A percentile compares a stretch with the other conserved stretches of the same genome.
phyloP scores from a whole-genome alignment of 2,329 filamentous ascomycete genomes.

The Colletotrichum magnum region DNA sequence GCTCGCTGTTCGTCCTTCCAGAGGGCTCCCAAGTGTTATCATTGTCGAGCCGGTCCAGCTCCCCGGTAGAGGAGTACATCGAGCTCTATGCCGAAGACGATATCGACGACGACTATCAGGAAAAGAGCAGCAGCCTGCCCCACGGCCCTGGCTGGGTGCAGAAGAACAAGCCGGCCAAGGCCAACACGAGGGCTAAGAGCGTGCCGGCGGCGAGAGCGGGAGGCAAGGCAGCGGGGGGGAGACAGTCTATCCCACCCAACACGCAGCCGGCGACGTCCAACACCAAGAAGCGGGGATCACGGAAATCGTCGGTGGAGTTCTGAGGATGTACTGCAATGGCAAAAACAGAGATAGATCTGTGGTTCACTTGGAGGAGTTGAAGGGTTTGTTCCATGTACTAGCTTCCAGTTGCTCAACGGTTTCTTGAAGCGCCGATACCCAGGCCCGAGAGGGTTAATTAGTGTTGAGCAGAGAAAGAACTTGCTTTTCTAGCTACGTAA shows the following conservation, averaged over 20 bases:
- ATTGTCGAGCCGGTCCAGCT: constrained; percentile 43
- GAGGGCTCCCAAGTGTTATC: constrained; percentile 51
- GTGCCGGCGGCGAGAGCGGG: constrained; percentile 8
- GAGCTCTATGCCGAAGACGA: constrained; percentile 57
- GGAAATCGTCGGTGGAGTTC: constrained; percentile 20
- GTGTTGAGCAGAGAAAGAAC: not conserved
- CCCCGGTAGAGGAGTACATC: constrained; percentile 40
- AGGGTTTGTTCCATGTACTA: not conserved
- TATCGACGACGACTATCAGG: constrained; percentile 53
- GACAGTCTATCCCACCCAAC: constrained; percentile 9
- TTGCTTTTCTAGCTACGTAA: not conserved
- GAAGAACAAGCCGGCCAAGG: constrained; percentile 35
- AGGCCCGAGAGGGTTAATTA: not conserved
- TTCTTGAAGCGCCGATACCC: not conserved
- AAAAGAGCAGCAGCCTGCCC: constrained; percentile 38
- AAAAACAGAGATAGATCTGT: not conserved
- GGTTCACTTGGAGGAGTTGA: not conserved
- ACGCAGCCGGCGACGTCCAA: constrained; percentile 10
- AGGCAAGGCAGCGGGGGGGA: not conserved
- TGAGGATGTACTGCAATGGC: constrained; percentile 4
- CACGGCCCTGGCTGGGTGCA: constrained; percentile 42
- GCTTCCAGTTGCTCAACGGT: not conserved
- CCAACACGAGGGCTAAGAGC: constrained; percentile 21
- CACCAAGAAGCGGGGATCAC: constrained; percentile 1
- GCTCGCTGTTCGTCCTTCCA: constrained; percentile 45